Conservation (phyloP, 805 yeast genomes). For the Ogataea pini region DNA sequence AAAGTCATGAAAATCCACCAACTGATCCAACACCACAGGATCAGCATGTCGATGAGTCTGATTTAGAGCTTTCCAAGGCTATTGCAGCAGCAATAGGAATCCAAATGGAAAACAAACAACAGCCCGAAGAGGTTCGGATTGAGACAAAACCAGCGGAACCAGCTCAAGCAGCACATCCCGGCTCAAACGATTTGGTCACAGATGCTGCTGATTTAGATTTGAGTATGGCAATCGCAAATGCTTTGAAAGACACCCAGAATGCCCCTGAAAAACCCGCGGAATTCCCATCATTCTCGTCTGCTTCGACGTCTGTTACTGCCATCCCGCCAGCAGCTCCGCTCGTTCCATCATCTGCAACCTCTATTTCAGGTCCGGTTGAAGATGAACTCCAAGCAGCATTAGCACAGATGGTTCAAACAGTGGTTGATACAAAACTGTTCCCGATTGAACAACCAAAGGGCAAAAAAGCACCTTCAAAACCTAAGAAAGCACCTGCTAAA, state of each 20-base stretch:
- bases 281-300: too few species aligned
- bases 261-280: too few species aligned
- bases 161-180: not conserved
- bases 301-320: not conserved
- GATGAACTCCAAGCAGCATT: slow-evolving; percentile 52
- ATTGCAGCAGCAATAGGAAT: slow-evolving; percentile 28
- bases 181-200: not conserved
- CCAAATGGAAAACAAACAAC: slow-evolving; percentile 10
- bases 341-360: not conserved
- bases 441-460: slow-evolving; percentile 9
- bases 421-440: slow-evolving; percentile 40
- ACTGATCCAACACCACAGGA: not conserved
- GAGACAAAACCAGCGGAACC: not conserved
- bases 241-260: slow-evolving; percentile 13
- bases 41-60: slow-evolving; percentile 10
- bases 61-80: slow-evolving; percentile 25
- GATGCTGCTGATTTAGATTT: slow-evolving; percentile 21
- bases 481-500: slow-evolving; percentile 9
- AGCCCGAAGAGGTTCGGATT: slow-evolving; percentile 1
- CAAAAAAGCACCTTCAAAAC: not conserved
- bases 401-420: slow-evolving; percentile 57
- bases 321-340: not conserved
- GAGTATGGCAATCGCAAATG: slow-evolving; percentile 22
- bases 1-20: slow-evolving; percentile 5
- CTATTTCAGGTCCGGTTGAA: slow-evolving; percentile 18